Conservation (phyloP, 805 yeast species). For the Yarrowia divulgata region DNA sequence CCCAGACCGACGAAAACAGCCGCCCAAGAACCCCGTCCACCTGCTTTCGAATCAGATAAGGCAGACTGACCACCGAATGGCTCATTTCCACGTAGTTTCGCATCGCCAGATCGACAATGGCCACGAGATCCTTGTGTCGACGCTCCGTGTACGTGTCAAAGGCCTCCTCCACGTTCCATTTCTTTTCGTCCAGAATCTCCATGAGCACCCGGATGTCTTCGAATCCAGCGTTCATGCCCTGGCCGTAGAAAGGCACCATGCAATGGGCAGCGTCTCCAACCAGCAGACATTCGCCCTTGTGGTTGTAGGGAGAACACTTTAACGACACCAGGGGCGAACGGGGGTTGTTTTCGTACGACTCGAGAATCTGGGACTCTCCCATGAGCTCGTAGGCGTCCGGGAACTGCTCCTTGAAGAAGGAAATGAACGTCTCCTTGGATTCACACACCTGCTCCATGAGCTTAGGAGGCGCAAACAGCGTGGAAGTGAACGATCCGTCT, state of each 20-base stretch:
- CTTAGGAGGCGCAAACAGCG: conserved; percentile 83
- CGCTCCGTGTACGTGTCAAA: conserved; percentile 61
- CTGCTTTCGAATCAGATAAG: conserved; percentile 69
- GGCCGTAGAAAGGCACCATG: conserved; percentile 98
- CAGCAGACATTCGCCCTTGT: conserved; percentile 65
- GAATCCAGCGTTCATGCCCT: conserved; percentile 95
- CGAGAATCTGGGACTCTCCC: conserved; percentile 61
- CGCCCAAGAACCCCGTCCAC: conserved; percentile 72
- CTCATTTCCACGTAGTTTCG: conserved; percentile 89
- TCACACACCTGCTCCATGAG: conserved; percentile 60
- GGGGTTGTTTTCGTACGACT: conserved; percentile 66
- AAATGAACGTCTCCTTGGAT: conserved; percentile 55
- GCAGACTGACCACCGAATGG: conserved; percentile 68
- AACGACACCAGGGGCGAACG: conserved; percentile 80
- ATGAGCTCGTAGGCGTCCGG: conserved; percentile 76
- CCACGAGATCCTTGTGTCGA: conserved; percentile 71
- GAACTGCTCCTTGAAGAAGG: conserved; percentile 68
- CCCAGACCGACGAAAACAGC: conserved; percentile 68
- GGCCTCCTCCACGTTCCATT: conserved; percentile 56
- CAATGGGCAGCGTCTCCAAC: conserved; percentile 96
- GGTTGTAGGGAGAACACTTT: conserved; percentile 72
- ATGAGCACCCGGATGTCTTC: conserved; percentile 82
- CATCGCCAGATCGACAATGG: conserved; percentile 80
- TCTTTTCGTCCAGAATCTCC: conserved; percentile 54
- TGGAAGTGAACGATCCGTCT: conserved; percentile 88